Conservation (phyloP, 2,329 filamentous ascomycete genomes). For the Fusarium buharicum region DNA sequence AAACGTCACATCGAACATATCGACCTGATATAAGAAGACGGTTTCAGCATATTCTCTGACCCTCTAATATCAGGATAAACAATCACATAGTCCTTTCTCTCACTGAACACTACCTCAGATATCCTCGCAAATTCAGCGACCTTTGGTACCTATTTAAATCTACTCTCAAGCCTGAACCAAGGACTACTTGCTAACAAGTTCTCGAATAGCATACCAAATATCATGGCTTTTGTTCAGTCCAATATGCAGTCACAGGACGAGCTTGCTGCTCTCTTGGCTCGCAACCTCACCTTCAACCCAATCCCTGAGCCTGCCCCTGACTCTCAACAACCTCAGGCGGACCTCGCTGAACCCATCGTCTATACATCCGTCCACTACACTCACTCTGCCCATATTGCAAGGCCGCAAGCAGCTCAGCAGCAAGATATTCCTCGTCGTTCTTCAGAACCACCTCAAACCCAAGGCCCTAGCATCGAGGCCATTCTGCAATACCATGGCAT, state of each 20-base stretch:
- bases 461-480: conserved; percentile 63
- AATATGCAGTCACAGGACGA: conserved; percentile 80
- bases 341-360: conserved; percentile 60
- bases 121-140: conserved; percentile 6
- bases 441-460: conserved; percentile 62
- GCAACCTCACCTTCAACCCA: conserved; percentile 74
- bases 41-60: conserved; percentile 8
- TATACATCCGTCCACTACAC: conserved; percentile 88
- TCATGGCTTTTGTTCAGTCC: conserved; percentile 55
- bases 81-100: conserved; percentile 1
- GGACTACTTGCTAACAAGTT: conserved; percentile 24
- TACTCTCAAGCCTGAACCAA: neutral
- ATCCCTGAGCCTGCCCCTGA: conserved; percentile 26
- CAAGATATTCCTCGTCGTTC: conserved; percentile 57
- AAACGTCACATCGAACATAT: conserved; percentile 22
- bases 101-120: conserved; percentile 3
- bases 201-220: conserved; percentile 18
- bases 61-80: conserved; percentile 2
- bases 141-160: conserved; percentile 27
- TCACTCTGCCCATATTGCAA: conserved; percentile 73
- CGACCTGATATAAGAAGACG: conserved; percentile 12
- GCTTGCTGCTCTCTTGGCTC: conserved; percentile 80
- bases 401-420: conserved; percentile 50
- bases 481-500: conserved; percentile 75
- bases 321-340: conserved; percentile 47